Evolutionary conservation across 2,329 filamentous ascomycete species (phyloP), one percentile per base, ranked within the genome.

Genomic region (Botryotinia narcissicola): DNA sequence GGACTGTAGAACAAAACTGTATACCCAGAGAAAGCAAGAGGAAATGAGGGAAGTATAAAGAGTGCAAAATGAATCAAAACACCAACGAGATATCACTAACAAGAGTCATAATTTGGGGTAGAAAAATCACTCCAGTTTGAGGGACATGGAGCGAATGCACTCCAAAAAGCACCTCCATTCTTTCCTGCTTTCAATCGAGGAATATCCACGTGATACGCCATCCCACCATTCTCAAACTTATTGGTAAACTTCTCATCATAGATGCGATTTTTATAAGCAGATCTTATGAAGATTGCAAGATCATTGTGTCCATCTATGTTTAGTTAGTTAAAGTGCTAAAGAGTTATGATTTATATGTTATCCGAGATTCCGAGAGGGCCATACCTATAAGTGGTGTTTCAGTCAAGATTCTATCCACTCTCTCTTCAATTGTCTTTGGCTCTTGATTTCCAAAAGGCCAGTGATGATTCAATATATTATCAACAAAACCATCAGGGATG

Each of bases 81-180:
- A 25, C 3, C 48, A 25, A 4, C 37, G 20, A 57, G 32, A 69
- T 0, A 64, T 40, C 48, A 77, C 87, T 81, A 83, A 92, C 91
- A 91, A 12, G 86, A 82, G 9, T 87, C 88, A 80, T 95, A 95
- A 79, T 90, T 92, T 71, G 86, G 87, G 78, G 94, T 88, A 0
- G 91, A 92, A 79, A 93, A 94, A 82, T 97, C 90, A 7, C 87
- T 87, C 64, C 89, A 89, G 78, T 95, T 89, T 18, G 82, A 81
- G 0, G 95, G 94, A 80, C 95, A 98, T 0, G 89, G 88, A 59
- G 92, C 89, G 79, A 87, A 98, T 16, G 96, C 93, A 80, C 92
- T 95, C 95, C 95, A 98, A 81, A 98, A 98, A n/a, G 93, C 91
- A 72, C 94, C 95, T 57, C 94, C 94, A 75, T 91, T 89, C 77